phyloP scores from a whole-genome alignment of 805 yeast species.

The Suhomyces kilbournensis region DNA sequence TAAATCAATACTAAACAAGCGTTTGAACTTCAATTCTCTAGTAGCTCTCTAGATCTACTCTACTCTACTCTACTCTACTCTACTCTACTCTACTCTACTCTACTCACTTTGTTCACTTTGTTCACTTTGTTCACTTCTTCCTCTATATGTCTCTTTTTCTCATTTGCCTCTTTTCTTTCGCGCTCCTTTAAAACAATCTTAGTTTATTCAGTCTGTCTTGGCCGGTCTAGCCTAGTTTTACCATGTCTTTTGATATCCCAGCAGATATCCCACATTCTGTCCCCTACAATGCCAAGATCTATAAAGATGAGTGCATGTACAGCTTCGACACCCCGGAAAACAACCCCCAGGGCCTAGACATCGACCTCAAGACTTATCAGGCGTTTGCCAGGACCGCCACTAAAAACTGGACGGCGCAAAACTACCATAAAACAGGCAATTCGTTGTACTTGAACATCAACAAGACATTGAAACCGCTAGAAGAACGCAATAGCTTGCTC shows the following conservation, averaged over 20 bases:
- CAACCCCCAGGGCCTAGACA: slow-evolving; percentile 56
- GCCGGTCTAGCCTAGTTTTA: too few species aligned
- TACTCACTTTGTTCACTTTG: too few species aligned
- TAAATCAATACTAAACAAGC: too few species aligned
- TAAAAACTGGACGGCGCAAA: slow-evolving; percentile 54
- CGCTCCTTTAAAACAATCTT: not conserved
- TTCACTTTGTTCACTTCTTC: too few species aligned
- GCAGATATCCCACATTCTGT: slow-evolving; percentile 17
- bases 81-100: too few species aligned
- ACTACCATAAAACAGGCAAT: slow-evolving; percentile 52
- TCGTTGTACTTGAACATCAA: slow-evolving; percentile 56
- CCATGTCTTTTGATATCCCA: slow-evolving; percentile 11
- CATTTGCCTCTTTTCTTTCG: not conserved
- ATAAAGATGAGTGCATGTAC: slow-evolving; percentile 88
- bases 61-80: too few species aligned
- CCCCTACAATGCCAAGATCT: slow-evolving; percentile 39
- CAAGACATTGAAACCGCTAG: slow-evolving; percentile 46
- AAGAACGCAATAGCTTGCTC: slow-evolving; percentile 17
- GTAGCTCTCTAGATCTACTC: too few species aligned
- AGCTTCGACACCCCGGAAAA: slow-evolving; percentile 69
- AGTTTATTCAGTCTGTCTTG: too few species aligned
- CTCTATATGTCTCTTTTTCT: too few species aligned
- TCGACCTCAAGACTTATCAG: slow-evolving; percentile 72
- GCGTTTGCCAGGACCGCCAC: slow-evolving; percentile 52
- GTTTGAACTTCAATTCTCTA: too few species aligned